Evolutionary conservation across 2,329 filamentous ascomycete species (phyloP).

Genomic region (Elsinoe perseae): DNA sequence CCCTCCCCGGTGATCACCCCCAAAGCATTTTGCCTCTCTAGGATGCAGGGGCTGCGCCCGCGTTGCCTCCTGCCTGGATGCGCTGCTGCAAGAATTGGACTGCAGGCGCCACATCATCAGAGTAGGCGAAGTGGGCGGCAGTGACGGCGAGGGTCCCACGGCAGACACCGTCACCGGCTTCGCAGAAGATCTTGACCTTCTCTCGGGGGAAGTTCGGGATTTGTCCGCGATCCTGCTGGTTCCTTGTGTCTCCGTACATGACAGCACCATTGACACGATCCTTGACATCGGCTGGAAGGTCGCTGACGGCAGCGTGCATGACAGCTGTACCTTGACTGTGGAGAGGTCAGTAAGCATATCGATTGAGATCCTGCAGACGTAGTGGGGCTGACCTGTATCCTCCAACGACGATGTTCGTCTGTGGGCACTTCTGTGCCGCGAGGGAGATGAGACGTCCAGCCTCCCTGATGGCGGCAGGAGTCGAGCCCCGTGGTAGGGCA

Average conservation of each 20-base stretch:
- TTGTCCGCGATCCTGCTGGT: conserved; percentile 30
- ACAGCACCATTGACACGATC: conserved; percentile 33
- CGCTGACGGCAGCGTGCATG: conserved; percentile 30
- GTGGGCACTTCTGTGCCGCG: conserved; percentile 24
- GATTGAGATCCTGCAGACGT: not conserved
- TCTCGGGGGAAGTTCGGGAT: conserved; percentile 30
- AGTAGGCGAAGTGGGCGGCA: conserved; percentile 24
- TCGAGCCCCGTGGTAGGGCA: not conserved
- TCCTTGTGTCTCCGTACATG: conserved; percentile 37
- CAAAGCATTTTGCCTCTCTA: not conserved
- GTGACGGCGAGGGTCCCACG: conserved; percentile 22
- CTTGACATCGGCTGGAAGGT: conserved; percentile 25
- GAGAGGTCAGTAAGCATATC: not conserved
- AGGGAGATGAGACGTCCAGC: conserved; percentile 17
- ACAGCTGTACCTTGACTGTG: conserved; percentile 33
- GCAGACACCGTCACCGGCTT: conserved; percentile 27
- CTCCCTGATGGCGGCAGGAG: conserved; percentile 14
- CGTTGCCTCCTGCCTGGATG: not conserved
- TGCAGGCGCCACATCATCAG: not conserved
- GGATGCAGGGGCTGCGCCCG: not conserved
- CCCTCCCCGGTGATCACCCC: not conserved
- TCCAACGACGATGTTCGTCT: conserved; percentile 24
- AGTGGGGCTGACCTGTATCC: conserved; percentile 20
- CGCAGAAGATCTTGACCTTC: conserved; percentile 24
- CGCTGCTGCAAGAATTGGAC: conserved; percentile 5